Conservation (phyloP, 768 basidiomycete species). For the Leccinum subtestaceum region DNA sequence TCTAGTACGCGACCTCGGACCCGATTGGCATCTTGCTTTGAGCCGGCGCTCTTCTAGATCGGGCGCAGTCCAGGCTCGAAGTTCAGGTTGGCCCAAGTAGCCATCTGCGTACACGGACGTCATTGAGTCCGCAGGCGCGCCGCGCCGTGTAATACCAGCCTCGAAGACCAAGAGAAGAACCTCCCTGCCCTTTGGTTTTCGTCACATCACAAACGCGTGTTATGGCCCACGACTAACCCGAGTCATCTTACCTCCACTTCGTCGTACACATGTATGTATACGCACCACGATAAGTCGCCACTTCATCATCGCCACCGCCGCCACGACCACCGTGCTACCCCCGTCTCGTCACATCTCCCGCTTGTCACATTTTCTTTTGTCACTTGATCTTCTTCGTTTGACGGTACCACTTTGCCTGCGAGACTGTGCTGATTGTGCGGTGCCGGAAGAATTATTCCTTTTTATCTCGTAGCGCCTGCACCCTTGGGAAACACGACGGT, state of each 20-base stretch:
- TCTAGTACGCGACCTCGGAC: neutral
- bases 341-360: neutral
- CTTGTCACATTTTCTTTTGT: neutral
- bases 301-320: neutral
- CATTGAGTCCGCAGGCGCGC: neutral
- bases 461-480: neutral
- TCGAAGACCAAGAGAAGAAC: neutral
- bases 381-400: neutral
- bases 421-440: slow-evolving; percentile 3
- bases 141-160: neutral
- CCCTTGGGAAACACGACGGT: neutral
- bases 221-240: neutral
- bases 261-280: neutral
- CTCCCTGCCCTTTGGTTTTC: neutral
- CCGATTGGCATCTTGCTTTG: neutral
- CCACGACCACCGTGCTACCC: slow-evolving; percentile 2
- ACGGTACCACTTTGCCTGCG: neutral
- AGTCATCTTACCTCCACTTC: neutral
- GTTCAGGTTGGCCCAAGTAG: neutral
- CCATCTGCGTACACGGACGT: neutral
- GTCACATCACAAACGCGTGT: neutral
- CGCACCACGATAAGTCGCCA: neutral
- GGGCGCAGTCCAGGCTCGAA: neutral
- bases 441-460: neutral
- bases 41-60: neutral